These are phyloP conservation scores for Psilocybe cyanescens DNA, from an alignment of 768 basidiomycete genomes.

Conservation along the genomic window DNA sequence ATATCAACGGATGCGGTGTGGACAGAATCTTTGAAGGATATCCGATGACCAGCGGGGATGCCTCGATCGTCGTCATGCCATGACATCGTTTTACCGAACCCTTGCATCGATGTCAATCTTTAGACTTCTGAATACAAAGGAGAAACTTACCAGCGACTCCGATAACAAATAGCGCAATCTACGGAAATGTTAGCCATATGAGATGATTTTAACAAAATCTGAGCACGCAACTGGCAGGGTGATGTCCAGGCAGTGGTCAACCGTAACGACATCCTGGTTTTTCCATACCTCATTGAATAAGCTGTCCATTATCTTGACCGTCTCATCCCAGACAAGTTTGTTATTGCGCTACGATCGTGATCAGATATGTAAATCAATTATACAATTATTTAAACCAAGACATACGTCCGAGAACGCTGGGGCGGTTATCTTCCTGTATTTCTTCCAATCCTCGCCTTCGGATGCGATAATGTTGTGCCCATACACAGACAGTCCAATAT, in stretches of 20 bases:
- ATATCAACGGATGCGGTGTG: conserved; percentile 39
- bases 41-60: conserved; percentile 40
- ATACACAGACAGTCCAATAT: conserved; percentile 42
- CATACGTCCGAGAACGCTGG: conserved; percentile 65
- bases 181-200: background rate
- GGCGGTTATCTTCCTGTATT: conserved; percentile 59
- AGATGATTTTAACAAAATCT: no score
- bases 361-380: no score
- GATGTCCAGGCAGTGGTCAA: no score
- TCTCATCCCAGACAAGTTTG: no score
- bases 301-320: no score
- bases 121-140: background rate
- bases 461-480: conserved; percentile 64
- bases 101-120: conserved; percentile 18
- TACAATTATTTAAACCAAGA: conserved; percentile 31
- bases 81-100: conserved; percentile 50
- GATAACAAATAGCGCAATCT: conserved; percentile 11
- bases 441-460: conserved; percentile 67
- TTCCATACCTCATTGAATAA: no score
- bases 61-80: conserved; percentile 39
- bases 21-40: conserved; percentile 48
- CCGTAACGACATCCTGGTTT: no score
- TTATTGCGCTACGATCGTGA: no score
- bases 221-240: no score
- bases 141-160: conserved; percentile 3